Percentiles rank a stretch among this genome's conserved stretches.
Evolutionary conservation across 2,329 filamentous ascomycete species (phyloP).

Genomic region (Verticillium dahliae): DNA sequence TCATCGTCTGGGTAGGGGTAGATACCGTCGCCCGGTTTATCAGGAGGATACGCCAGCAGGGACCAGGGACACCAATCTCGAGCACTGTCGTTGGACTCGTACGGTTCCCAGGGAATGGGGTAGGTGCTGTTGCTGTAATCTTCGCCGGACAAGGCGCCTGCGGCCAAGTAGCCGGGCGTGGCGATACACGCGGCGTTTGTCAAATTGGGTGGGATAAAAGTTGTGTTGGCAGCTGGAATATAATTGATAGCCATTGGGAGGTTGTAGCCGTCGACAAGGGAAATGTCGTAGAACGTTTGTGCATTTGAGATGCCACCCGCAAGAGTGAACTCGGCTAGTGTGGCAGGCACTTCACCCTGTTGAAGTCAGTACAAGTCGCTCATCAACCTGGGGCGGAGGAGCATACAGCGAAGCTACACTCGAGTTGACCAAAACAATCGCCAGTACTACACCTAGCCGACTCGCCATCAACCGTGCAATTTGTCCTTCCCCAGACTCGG

Average conservation of each 20-base stretch:
- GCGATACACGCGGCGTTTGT: constrained; percentile 74
- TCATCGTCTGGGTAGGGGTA: constrained; percentile 76
- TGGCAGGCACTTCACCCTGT: constrained; percentile 66
- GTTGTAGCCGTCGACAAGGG: constrained; percentile 80
- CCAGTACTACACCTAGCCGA: constrained; percentile 67
- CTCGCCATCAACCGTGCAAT: constrained; percentile 67
- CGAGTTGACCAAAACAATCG: constrained; percentile 65
- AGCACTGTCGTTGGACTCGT: constrained; percentile 49
- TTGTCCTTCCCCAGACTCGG: constrained; percentile 76
- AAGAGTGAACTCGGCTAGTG: constrained; percentile 75
- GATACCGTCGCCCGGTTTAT: constrained; percentile 65
- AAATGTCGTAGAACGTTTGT: constrained; percentile 80
- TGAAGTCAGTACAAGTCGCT: neutral
- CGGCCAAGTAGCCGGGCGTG: constrained; percentile 55
- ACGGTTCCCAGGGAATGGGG: constrained; percentile 60
- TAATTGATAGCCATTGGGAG: constrained; percentile 61
- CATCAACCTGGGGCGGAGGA: neutral
- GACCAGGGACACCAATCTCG: constrained; percentile 76
- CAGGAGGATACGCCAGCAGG: constrained; percentile 61
- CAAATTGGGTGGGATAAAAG: constrained; percentile 66
- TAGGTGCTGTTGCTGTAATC: constrained; percentile 59
- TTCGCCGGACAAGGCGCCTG: constrained; percentile 43
- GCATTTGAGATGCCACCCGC: constrained; percentile 51
- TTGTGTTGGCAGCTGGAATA: constrained; percentile 53
- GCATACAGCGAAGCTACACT: constrained; percentile 64